A percentile compares a stretch with the other conserved stretches of the same genome.
Conservation (phyloP, 2,329 filamentous ascomycete species). For the Septoria linicola region DNA sequence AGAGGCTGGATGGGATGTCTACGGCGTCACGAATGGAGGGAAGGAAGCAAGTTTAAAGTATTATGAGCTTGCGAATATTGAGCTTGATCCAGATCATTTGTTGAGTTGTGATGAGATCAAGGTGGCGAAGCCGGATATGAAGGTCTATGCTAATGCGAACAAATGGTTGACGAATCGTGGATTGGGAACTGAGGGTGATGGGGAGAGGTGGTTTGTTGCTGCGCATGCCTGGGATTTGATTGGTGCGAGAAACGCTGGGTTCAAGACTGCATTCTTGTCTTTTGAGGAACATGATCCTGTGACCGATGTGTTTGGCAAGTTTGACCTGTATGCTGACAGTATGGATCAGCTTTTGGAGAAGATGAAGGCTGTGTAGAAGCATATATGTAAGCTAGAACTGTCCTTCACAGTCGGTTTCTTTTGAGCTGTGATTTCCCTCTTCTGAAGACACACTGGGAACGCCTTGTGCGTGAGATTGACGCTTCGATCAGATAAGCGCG, state of each 20-base stretch:
- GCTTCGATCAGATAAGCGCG: no score
- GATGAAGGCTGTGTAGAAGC: slow-evolving; percentile 24
- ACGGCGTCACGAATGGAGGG: slow-evolving; percentile 35
- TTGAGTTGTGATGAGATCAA: slow-evolving; percentile 34
- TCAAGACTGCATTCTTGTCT: slow-evolving; percentile 35
- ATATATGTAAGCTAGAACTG: no score
- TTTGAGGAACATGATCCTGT: slow-evolving; percentile 36
- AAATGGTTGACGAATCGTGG: slow-evolving; percentile 26
- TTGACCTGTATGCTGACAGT: slow-evolving; percentile 32
- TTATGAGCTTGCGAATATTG: slow-evolving; percentile 31
- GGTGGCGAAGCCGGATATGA: slow-evolving; percentile 34
- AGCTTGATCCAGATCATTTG: slow-evolving; percentile 31
- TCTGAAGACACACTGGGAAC: no score
- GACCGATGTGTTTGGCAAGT: slow-evolving; percentile 34
- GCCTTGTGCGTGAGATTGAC: no score
- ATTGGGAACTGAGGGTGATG: slow-evolving; percentile 26
- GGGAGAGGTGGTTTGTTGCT: slow-evolving; percentile 35
- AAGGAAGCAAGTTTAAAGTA: slow-evolving; percentile 34
- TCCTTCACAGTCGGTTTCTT: no score
- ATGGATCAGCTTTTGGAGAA: slow-evolving; percentile 35
- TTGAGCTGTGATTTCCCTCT: no score
- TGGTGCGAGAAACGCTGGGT: slow-evolving; percentile 34
- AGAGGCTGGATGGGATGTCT: slow-evolving; percentile 33
- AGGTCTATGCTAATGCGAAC: slow-evolving; percentile 32
- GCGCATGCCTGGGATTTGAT: slow-evolving; percentile 36